These are phyloP conservation scores for Kingdonia uniflora DNA, from an alignment of 164 flowering plant species.

Conservation along the genomic window DNA sequence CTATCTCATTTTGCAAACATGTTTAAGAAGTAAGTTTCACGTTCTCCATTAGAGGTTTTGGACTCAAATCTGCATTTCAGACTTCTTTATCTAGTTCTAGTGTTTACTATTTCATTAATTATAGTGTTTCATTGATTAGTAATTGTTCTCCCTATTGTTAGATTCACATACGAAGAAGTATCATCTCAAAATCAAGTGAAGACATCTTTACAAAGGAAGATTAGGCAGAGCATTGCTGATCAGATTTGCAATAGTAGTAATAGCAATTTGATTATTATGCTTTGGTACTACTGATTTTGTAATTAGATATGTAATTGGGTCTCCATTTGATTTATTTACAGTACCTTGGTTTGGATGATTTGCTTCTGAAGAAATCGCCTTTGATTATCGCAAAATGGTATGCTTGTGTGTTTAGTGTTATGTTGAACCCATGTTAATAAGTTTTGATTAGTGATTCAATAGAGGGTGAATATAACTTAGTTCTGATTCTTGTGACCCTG, in stretches of 20 bases:
- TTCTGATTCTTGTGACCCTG: too few relatives aligned
- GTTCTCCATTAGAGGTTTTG: not conserved
- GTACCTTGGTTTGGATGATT: conserved; percentile 97
- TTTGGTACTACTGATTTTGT: not conserved
- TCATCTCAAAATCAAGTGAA: conserved; percentile 98
- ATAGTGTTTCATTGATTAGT: too few relatives aligned
- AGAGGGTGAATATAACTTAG: too few relatives aligned
- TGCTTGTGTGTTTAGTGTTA: not conserved
- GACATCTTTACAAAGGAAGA: conserved; percentile 95
- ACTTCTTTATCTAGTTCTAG: not conserved
- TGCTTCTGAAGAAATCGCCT: conserved; percentile 94
- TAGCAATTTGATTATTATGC: not conserved
- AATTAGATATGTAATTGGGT: conserved; percentile 1
- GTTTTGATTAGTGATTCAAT: too few relatives aligned
- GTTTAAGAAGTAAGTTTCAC: conserved; percentile 21
- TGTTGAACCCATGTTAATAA: too few relatives aligned
- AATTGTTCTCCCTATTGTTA: conserved; percentile 10
- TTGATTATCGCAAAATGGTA: conserved; percentile 92
- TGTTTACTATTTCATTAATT: not conserved
- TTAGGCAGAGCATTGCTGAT: conserved; percentile 90
- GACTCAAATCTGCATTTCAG: not conserved
- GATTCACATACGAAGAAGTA: conserved; percentile 89
- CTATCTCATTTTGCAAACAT: conserved; percentile 7
- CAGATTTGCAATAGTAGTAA: conserved; percentile 43
- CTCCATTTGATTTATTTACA: conserved; percentile 22